Evolutionary conservation across 345 rosid species (phyloP).

Genomic region (Hibiscus tridactylites): DNA sequence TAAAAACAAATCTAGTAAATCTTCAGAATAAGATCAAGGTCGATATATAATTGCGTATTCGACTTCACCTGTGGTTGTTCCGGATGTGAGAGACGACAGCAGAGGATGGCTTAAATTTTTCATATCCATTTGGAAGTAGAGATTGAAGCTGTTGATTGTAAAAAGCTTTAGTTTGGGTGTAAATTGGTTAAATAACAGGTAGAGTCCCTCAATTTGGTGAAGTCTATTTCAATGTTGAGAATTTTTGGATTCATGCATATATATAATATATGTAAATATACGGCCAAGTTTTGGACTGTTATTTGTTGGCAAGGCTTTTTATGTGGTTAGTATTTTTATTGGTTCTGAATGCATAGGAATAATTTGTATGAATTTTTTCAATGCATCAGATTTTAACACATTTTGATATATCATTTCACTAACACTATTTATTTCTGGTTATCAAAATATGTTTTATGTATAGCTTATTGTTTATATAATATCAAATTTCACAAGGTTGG

Average conservation of each 20-base stretch:
- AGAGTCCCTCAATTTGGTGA: background rate
- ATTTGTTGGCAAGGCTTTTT: background rate
- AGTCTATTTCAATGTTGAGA: background rate
- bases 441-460: too few species aligned
- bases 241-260: background rate
- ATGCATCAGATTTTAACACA: too few species aligned
- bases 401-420: too few species aligned
- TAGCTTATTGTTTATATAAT: too few species aligned
- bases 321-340: background rate
- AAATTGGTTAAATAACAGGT: conserved; percentile 13
- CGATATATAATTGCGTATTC: conserved; percentile 9
- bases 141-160: conserved; percentile 7
- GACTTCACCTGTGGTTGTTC: background rate
- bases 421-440: too few species aligned
- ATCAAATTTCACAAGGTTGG: too few species aligned
- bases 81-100: background rate
- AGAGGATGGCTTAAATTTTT: background rate
- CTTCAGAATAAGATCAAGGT: conserved; percentile 21
- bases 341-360: too few species aligned
- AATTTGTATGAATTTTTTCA: too few species aligned
- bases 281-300: background rate
- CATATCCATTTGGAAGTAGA: conserved; percentile 4
- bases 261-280: background rate
- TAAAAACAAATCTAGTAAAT: conserved; percentile 17
- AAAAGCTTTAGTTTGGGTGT: conserved; percentile 15